Evolutionary conservation across 208 protist genomes (phyloP).

Genomic region (Paratrypanosoma confusum): DNA sequence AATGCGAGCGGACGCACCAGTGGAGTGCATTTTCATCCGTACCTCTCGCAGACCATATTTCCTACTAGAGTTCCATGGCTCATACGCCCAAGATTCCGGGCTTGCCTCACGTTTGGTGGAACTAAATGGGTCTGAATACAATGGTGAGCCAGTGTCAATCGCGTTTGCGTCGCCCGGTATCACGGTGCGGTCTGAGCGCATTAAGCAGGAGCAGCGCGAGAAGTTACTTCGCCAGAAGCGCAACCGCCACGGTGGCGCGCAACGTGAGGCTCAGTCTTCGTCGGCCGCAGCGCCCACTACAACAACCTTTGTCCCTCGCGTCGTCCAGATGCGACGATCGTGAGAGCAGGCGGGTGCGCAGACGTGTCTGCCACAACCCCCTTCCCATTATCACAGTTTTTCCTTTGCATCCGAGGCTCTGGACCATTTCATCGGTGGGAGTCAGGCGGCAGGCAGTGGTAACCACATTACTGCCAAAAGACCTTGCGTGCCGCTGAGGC

Average conservation of each 20-base stretch:
- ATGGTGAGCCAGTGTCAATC: constrained; percentile 38
- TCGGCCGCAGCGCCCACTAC: constrained; percentile 2
- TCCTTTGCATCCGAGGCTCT: no score
- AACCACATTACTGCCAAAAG: no score
- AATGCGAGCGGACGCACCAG: constrained; percentile 33
- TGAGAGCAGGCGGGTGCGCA: constrained; percentile 7
- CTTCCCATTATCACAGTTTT: no score
- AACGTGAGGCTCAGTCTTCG: background rate
- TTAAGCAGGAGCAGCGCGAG: constrained; percentile 53
- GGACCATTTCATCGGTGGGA: no score
- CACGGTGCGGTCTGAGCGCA: constrained; percentile 30
- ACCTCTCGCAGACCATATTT: constrained; percentile 71
- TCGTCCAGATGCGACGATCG: constrained; percentile 21
- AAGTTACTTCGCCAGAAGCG: constrained; percentile 2
- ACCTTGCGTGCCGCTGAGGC: no score
- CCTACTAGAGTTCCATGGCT: constrained; percentile 43
- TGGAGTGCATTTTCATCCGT: constrained; percentile 60
- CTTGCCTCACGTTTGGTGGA: constrained; percentile 11
- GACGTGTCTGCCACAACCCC: no score
- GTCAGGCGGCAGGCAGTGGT: no score
- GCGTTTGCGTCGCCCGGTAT: constrained; percentile 25
- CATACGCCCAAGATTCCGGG: background rate
- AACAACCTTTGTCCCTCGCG: constrained; percentile 41
- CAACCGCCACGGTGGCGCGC: constrained; percentile 10
- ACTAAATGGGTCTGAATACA: constrained; percentile 22